Evolutionary conservation across 441 rosid species (phyloP), one percentile per base, ranked within the genome.

Genomic region (Kokia cookei): DNA sequence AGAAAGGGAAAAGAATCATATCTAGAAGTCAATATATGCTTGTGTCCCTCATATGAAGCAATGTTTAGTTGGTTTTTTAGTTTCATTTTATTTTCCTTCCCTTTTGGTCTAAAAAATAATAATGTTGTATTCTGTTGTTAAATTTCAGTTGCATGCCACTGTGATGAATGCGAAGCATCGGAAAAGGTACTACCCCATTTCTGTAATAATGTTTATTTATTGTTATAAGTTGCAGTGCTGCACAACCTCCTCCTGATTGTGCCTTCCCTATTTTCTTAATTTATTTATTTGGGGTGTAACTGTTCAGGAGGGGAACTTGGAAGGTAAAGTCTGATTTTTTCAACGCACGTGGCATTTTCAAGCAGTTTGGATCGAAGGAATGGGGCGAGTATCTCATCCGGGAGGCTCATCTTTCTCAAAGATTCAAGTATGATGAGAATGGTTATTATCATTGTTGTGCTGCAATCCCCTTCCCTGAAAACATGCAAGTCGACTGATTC

Each of bases 391-490:
- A 96, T 87, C 85, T 82, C 59, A 87, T 96, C 77, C 82, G 75
- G 2, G 99, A 96, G 86, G 98, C 94, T 84, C 99, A 96, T 84
- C 99, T 96, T 76, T 93, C 98, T 1, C 93, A 92, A 72, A 88
- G 95, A 65, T 91, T 87, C 64, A 80, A 62, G 75, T 93, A 76
- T 17, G 96, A 89, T 73, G 84, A 86, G 65, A 86, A 61, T 35
- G 96, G 97, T 66, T 96, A 88, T 76, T 93, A 89, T 75, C 94
- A 83, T 64, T 90, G 97, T n/a, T 96, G 98, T 75, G 91, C 90
- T 57, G 91, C 97, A n/a, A 82, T 96, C 75, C 90, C 91, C 7
- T 93, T 95, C 58, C 98, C 93, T 0, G 87, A 76, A 76, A 80
- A 73, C 76, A 74, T 75, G 78, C 82, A 80, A 71, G 73, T 47